Conservation (phyloP, 345 rosid species). For the Aethionema arabicum region DNA sequence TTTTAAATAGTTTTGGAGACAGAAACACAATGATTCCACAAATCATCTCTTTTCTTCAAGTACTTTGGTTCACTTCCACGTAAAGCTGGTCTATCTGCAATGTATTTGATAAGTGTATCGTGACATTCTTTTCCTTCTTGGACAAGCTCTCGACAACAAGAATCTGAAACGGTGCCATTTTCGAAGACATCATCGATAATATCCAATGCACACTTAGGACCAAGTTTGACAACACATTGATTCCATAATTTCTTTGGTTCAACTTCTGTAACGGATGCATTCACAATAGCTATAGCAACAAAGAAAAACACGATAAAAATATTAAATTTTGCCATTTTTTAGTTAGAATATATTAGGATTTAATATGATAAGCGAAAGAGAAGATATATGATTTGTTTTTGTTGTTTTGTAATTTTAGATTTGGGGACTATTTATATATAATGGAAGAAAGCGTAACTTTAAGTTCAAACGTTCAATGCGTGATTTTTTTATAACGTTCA, state of each 20-base stretch:
- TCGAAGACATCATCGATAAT: neutral
- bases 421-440: too few relatives aligned
- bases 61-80: neutral
- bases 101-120: constrained; percentile 6
- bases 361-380: too few relatives aligned
- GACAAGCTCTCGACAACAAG: constrained; percentile 10
- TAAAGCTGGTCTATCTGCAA: constrained; percentile 1
- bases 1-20: neutral
- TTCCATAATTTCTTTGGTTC: neutral
- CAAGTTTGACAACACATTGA: constrained; percentile 7
- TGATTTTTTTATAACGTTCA: too few relatives aligned
- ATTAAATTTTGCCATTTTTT: too few relatives aligned
- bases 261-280: neutral
- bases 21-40: constrained; percentile 6
- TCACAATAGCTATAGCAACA: too few relatives aligned
- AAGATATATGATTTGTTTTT: too few relatives aligned
- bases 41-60: constrained; percentile 2
- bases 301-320: too few relatives aligned
- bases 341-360: too few relatives aligned
- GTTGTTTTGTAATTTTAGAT: too few relatives aligned
- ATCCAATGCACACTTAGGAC: constrained; percentile 8
- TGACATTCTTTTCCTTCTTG: constrained; percentile 12
- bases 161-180: neutral
- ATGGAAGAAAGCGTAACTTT: too few relatives aligned
- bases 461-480: too few relatives aligned